Evolutionary conservation across 2,329 filamentous ascomycete genomes (phyloP).

Genomic region (Shiraia bambusicola): DNA sequence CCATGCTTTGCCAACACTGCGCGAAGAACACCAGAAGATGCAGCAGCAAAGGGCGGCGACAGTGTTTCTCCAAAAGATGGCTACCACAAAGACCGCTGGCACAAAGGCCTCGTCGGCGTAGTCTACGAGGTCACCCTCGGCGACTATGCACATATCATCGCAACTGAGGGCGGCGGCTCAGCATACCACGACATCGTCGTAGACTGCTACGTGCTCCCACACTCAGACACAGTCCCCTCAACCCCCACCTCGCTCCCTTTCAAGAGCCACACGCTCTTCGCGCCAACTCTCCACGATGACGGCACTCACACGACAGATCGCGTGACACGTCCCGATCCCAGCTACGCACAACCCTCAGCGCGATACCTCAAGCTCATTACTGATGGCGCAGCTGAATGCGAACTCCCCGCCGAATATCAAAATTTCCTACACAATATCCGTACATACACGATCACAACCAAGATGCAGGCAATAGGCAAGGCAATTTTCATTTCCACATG

Average conservation of each 20-base stretch:
- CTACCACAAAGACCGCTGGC: constrained; percentile 65
- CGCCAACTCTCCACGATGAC: constrained; percentile 49
- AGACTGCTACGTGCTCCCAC: constrained; percentile 70
- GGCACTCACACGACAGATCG: constrained; percentile 38
- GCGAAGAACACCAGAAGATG: constrained; percentile 49
- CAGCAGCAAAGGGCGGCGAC: background rate
- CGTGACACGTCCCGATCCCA: constrained; percentile 62
- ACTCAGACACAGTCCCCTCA: constrained; percentile 61
- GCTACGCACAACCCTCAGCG: constrained; percentile 78
- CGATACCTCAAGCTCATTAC: constrained; percentile 81
- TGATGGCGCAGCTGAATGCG: constrained; percentile 76
- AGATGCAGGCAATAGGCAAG: constrained; percentile 66
- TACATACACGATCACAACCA: constrained; percentile 69
- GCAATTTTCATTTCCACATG: constrained; percentile 62
- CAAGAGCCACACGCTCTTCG: constrained; percentile 81
- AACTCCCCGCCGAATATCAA: constrained; percentile 77
- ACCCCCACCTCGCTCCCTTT: constrained; percentile 65
- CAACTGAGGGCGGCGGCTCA: constrained; percentile 83
- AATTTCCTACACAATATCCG: constrained; percentile 68
- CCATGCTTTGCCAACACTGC: constrained; percentile 89
- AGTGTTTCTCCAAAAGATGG: constrained; percentile 12
- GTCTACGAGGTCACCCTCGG: constrained; percentile 88
- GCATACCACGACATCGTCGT: constrained; percentile 84
- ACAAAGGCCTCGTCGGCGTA: constrained; percentile 83
- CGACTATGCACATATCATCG: constrained; percentile 84